A percentile compares a stretch with the other conserved stretches of the same genome.
phyloP scores from a whole-genome alignment of 208 protist genomes.

The Vickermania ingenoplastis region DNA sequence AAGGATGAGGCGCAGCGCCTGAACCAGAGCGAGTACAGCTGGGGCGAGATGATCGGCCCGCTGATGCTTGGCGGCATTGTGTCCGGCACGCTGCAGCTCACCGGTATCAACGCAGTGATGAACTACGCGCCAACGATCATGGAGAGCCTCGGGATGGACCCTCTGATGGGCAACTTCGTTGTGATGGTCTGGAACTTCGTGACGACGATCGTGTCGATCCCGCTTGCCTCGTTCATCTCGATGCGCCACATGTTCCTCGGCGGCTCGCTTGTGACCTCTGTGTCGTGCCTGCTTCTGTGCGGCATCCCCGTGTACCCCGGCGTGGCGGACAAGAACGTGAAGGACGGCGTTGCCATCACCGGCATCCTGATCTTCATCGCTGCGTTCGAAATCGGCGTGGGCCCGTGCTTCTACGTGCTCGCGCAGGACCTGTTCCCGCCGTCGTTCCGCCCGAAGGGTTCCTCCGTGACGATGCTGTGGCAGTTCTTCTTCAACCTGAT shows the following conservation, averaged over 20 bases:
- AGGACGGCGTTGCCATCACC: constrained; percentile 26
- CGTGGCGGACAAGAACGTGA: constrained; percentile 18
- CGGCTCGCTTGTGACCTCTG: constrained; percentile 17
- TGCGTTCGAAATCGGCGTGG: constrained; percentile 39
- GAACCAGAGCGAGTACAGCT: constrained; percentile 17
- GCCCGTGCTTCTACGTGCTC: constrained; percentile 49
- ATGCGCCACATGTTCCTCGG: constrained; percentile 38
- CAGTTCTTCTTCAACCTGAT: constrained; percentile 55
- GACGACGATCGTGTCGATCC: constrained; percentile 31
- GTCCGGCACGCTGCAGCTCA: constrained; percentile 39
- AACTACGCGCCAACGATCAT: constrained; percentile 62
- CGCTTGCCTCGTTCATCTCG: constrained; percentile 26
- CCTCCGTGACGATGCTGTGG: constrained; percentile 22
- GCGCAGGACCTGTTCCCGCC: constrained; percentile 50
- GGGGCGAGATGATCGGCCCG: constrained; percentile 14
- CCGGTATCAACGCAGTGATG: constrained; percentile 65
- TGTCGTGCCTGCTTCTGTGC: constrained; percentile 39
- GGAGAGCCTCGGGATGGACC: constrained; percentile 21
- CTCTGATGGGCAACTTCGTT: constrained; percentile 45
- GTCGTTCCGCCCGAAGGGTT: constrained; percentile 45
- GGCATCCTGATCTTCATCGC: constrained; percentile 51
- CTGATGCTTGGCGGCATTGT: constrained; percentile 23
- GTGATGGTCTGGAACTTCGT: constrained; percentile 59
- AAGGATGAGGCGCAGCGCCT: neutral
- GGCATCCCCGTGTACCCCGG: constrained; percentile 47